Evolutionary conservation across 176 grass and related monocot genomes (phyloP).

Genomic region (Aegilops sharonensis): DNA sequence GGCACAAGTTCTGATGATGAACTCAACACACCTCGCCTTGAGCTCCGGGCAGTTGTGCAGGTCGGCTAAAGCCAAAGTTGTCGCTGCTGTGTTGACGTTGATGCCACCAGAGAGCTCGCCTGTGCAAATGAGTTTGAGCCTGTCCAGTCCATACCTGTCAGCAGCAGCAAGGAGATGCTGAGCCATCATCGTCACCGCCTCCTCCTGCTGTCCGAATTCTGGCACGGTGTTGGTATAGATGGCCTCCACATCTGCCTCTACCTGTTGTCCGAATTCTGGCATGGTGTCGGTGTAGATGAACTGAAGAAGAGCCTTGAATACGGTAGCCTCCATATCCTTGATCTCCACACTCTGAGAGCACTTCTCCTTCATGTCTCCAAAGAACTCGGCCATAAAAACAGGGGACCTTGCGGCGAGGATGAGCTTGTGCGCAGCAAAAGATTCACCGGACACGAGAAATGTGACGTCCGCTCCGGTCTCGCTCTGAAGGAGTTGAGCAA

Average conservation of each 20-base stretch:
- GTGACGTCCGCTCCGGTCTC: neutral
- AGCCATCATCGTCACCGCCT: neutral
- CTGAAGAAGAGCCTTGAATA: neutral
- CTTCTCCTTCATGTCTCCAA: neutral
- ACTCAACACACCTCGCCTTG: slow-evolving; percentile 21
- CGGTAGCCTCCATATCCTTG: neutral
- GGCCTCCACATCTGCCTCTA: neutral
- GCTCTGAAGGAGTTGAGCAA: neutral
- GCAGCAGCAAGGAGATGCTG: neutral
- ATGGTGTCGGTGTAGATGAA: neutral
- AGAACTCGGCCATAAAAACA: neutral
- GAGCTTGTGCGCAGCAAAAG: neutral
- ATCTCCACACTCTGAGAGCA: neutral
- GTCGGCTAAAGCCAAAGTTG: slow-evolving; percentile 23
- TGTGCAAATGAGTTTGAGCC: slow-evolving; percentile 38
- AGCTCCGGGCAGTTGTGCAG: slow-evolving; percentile 26
- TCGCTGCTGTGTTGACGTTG: neutral
- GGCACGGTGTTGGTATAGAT: neutral
- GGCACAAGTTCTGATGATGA: slow-evolving; percentile 4
- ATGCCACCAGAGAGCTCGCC: slow-evolving; percentile 20
- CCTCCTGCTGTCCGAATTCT: neutral
- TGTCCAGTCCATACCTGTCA: neutral
- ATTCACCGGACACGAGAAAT: neutral
- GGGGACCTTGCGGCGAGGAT: neutral
- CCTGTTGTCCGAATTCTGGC: neutral